Percentiles rank a stretch among this genome's conserved stretches.
phyloP scores from a whole-genome alignment of 2,329 filamentous ascomycete species.

The Colletotrichum lini region DNA sequence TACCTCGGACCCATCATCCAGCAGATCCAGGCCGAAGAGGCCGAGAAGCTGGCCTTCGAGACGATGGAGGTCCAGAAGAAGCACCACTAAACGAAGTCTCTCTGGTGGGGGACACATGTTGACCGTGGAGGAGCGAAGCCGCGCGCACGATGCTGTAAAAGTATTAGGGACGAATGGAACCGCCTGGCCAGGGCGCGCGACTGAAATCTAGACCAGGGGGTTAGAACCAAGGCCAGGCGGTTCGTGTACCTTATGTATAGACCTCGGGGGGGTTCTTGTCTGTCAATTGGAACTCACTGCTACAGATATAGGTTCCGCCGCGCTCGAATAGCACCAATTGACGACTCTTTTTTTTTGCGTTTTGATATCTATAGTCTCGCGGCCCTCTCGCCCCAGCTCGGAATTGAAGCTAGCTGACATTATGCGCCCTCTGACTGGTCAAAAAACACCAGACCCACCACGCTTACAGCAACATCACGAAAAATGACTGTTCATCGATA shows the following conservation, averaged over 20 bases:
- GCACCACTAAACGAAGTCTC: constrained; percentile 50
- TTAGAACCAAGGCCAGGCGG: constrained; percentile 32
- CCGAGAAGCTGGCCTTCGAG: constrained; percentile 68
- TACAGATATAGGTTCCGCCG: constrained; percentile 32
- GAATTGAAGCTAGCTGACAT: constrained; percentile 37
- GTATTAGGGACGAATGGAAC: constrained; percentile 36
- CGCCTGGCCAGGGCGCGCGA: constrained; percentile 39
- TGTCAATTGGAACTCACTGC: constrained; percentile 41
- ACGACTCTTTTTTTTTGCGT: constrained; percentile 31
- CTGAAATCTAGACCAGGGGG: constrained; percentile 32
- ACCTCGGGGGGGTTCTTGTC: constrained; percentile 41
- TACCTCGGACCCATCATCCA: constrained; percentile 69
- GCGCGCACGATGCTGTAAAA: constrained; percentile 37
- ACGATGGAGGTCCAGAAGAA: constrained; percentile 65
- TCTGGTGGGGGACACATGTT: constrained; percentile 19
- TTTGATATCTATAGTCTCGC: constrained; percentile 19
- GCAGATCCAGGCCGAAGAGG: constrained; percentile 64
- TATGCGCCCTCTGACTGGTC: constrained; percentile 38
- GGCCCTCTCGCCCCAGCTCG: constrained; percentile 23
- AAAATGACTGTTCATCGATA: constrained; percentile 2
- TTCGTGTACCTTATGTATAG: constrained; percentile 45
- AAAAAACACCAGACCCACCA: constrained; percentile 12
- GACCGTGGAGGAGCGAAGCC: constrained; percentile 14
- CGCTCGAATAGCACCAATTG: constrained; percentile 32
- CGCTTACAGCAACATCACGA: neutral